A percentile compares a stretch with the other conserved stretches of the same genome.
Conservation (phyloP, 257 asterid species). For the Phtheirospermum japonicum region DNA sequence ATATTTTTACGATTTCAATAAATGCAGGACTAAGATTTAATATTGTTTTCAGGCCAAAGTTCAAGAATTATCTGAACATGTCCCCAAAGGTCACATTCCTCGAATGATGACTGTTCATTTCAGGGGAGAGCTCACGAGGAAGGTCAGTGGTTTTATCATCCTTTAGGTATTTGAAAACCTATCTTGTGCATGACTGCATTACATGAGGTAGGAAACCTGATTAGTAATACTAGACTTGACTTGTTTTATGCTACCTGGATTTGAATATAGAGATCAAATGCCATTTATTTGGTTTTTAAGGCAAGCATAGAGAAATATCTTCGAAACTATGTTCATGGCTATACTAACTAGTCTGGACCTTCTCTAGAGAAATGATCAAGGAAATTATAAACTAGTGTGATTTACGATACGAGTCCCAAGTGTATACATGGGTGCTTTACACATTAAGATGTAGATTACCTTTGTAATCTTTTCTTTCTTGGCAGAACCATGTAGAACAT, state of each 20-base stretch:
- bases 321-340: not conserved
- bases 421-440: not conserved
- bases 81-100: slow-evolving; percentile 97
- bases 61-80: slow-evolving; percentile 96
- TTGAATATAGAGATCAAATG: not conserved
- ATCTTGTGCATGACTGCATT: not conserved
- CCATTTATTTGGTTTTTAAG: not conserved
- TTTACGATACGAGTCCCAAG: not conserved
- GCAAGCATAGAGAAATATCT: not conserved
- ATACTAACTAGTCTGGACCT: not conserved
- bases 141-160: slow-evolving; percentile 47
- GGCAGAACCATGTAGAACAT: not conserved
- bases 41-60: slow-evolving; percentile 75
- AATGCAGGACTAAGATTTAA: slow-evolving; percentile 16
- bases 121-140: slow-evolving; percentile 94
- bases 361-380: not conserved
- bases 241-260: not conserved
- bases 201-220: slow-evolving; percentile 4
- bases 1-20: slow-evolving; percentile 9
- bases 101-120: slow-evolving; percentile 91
- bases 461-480: not conserved
- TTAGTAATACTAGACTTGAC: not conserved
- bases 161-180: not conserved
- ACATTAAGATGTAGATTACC: not conserved
- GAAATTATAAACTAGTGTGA: not conserved